Evolutionary conservation across 2,329 filamentous ascomycete genomes (phyloP).

Genomic region (Curvularia hawaiiensis): DNA sequence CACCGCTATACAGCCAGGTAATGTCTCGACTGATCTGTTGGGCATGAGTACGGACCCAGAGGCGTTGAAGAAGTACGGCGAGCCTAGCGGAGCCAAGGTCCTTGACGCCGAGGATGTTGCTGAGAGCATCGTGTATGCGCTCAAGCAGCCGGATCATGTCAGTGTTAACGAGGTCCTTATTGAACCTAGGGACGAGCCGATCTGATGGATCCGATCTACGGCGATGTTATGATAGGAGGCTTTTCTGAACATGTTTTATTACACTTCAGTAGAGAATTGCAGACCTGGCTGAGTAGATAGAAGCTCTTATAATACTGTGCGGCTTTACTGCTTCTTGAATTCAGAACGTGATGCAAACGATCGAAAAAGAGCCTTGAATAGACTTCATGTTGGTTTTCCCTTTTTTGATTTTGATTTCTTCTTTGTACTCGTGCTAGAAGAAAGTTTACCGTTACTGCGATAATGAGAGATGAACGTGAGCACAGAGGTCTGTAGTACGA

Average conservation of each 20-base stretch:
- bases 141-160: slow-evolving; percentile 75
- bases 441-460: background rate
- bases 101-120: slow-evolving; percentile 77
- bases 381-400: background rate
- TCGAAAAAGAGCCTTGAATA: background rate
- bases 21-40: slow-evolving; percentile 74
- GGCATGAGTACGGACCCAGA: slow-evolving; percentile 77
- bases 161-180: slow-evolving; percentile 82
- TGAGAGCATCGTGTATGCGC: slow-evolving; percentile 72
- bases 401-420: background rate
- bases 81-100: slow-evolving; percentile 75
- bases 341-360: background rate
- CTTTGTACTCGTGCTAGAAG: background rate
- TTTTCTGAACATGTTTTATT: background rate
- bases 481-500: background rate
- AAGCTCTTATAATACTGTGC: background rate
- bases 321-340: background rate
- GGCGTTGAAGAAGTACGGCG: slow-evolving; percentile 78
- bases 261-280: background rate
- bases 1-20: slow-evolving; percentile 77
- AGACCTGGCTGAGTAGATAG: background rate
- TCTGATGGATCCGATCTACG: slow-evolving; percentile 17
- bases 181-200: slow-evolving; percentile 47
- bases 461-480: background rate
- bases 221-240: background rate